phyloP scores from a whole-genome alignment of 139 green algal species.

The Protoeuglena noctilucae region DNA sequence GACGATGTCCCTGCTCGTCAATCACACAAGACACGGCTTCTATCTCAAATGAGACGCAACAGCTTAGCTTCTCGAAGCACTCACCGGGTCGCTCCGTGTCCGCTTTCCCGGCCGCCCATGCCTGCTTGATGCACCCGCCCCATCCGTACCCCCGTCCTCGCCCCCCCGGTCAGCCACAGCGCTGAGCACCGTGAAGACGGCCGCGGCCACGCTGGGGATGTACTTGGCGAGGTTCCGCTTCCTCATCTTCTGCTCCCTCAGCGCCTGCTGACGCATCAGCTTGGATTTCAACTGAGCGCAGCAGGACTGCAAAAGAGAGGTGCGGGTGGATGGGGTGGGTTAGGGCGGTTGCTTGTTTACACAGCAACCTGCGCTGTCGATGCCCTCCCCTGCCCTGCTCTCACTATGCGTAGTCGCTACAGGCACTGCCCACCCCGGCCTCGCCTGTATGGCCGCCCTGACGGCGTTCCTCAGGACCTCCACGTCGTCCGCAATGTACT shows the following conservation, averaged over 20 bases:
- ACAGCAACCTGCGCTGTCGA: no score
- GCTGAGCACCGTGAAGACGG: conserved; percentile 35
- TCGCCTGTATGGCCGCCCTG: conserved; percentile 58
- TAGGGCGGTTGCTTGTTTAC: not conserved
- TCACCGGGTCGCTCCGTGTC: not conserved
- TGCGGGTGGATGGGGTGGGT: not conserved
- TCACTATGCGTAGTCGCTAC: not conserved
- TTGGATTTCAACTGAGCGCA: conserved; percentile 53
- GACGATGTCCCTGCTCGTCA: no score
- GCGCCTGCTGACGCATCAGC: conserved; percentile 53
- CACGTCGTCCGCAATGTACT: conserved; percentile 96
- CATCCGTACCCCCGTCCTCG: conserved; percentile 26
- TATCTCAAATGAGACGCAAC: no score
- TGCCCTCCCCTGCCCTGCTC: no score
- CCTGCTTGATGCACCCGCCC: conserved; percentile 10
- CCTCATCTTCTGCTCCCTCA: conserved; percentile 57
- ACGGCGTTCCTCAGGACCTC: conserved; percentile 78
- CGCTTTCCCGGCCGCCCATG: not conserved
- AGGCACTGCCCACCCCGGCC: no score
- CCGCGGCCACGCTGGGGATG: conserved; percentile 64
- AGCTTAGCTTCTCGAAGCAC: no score
- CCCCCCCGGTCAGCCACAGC: conserved; percentile 19
- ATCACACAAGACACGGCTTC: no score
- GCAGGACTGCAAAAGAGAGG: not conserved
- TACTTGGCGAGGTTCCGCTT: conserved; percentile 83